A percentile compares a stretch with the other conserved stretches of the same genome.
Evolutionary conservation across 495 filamentous ascomycete species (phyloP).

Genomic region (Pseudoneurospora amorphoporcata): DNA sequence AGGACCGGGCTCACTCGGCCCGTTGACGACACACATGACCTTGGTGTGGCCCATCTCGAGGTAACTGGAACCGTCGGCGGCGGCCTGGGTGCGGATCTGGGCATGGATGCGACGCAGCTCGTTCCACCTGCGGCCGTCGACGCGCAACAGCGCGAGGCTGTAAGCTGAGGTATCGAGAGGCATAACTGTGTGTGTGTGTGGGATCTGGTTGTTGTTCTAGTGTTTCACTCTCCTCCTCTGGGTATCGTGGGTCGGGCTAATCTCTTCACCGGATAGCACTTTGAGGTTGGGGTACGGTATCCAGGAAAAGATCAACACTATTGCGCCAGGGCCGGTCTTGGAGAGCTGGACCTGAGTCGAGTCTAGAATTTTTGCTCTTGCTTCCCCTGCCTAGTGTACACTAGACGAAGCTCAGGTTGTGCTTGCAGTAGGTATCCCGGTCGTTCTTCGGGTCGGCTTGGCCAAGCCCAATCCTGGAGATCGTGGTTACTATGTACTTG

Average conservation of each 20-base stretch:
- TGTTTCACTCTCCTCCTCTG: neutral
- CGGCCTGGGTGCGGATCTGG: slow-evolving; percentile 81
- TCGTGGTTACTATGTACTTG: neutral
- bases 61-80: slow-evolving; percentile 82
- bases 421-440: neutral
- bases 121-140: slow-evolving; percentile 96
- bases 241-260: neutral
- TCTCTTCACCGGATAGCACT: neutral
- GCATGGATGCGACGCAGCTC: slow-evolving; percentile 84
- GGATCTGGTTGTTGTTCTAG: neutral
- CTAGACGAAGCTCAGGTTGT: neutral
- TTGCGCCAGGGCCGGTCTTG: neutral
- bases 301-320: neutral
- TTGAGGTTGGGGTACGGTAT: neutral
- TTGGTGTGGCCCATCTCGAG: slow-evolving; percentile 95
- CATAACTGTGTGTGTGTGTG: slow-evolving; percentile 38
- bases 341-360: neutral
- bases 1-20: slow-evolving; percentile 60
- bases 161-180: slow-evolving; percentile 88
- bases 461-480: neutral
- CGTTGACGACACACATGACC: slow-evolving; percentile 83
- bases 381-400: neutral
- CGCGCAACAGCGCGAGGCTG: slow-evolving; percentile 72
- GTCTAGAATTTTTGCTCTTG: neutral
- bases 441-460: neutral